Evolutionary conservation across 2,329 filamentous ascomycete species (phyloP), one percentile per base, ranked within the genome.

Genomic region (Aspergillus eucalypticola): DNA sequence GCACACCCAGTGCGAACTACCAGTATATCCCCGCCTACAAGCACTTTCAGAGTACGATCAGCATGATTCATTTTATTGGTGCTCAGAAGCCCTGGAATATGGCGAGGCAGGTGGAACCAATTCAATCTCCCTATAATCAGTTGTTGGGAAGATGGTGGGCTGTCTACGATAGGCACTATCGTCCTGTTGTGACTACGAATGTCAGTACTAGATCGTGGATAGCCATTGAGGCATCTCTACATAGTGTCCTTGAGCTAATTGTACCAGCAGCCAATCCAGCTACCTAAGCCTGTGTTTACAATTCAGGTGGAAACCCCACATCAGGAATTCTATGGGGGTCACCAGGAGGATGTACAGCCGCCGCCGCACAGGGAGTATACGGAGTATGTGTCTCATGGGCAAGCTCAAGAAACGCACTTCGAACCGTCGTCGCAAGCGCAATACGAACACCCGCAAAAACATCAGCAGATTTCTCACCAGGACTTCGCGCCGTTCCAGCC

Each of bases 1-100:
- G 95, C 76, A 99, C 95, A 0, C 95, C 95, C 1, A 97, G 91
- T 64, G 93, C 90, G 23, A 92, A 96, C 75, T 99, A 99, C 79
- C 95, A 99, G 79, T 99, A 98, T 78, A 84, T 97, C 58, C 95
- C 95, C 11, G 95, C 95, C 55, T 99, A 96, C 78, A 87, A 88
- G 66, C 92, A 98, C 81, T 96, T 96, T 76, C 91, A 96, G 77
- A 90, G 90, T 51, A 90, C 87, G 68, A 96, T 99, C 70, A 93
- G 85, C 72, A 85, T 96, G 81, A 89, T 96, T 25, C 95, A 99
- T 78, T 99, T 97, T 76, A 98, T 99, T 70, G 95, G 95, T 44
- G 79, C 88, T 60, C 84, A 91, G 58, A 99, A 99, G 79, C 95
- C 95, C 0, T 99, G 95, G 95, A 84, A 84, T 21, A 78, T 86